A percentile compares a stretch with the other conserved stretches of the same genome.
Conservation (phyloP, 202 grass and related monocot genomes). For the Cymbopogon flexuosus region DNA sequence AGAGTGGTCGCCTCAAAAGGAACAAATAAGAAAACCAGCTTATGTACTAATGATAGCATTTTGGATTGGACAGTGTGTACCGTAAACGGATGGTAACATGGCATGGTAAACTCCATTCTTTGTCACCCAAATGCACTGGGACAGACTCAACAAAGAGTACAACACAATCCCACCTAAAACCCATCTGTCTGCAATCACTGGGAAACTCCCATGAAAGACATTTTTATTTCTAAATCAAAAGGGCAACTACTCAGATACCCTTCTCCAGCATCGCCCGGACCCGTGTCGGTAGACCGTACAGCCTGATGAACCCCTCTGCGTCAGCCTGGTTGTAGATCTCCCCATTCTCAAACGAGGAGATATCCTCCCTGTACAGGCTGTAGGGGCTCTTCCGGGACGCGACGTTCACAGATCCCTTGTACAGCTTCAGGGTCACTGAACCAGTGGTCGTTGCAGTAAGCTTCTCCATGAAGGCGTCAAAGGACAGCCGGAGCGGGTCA, state of each 20-base stretch:
- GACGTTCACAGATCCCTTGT: slow-evolving; percentile 65
- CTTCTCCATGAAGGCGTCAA: slow-evolving; percentile 72
- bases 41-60: background rate
- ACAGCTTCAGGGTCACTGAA: slow-evolving; percentile 64
- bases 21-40: background rate
- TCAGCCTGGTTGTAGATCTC: slow-evolving; percentile 84
- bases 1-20: background rate
- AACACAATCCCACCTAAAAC: background rate
- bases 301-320: slow-evolving; percentile 78
- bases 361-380: slow-evolving; percentile 92
- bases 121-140: background rate
- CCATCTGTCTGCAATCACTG: background rate
- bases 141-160: background rate
- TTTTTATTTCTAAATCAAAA: slow-evolving; percentile 1
- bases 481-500: slow-evolving; percentile 56
- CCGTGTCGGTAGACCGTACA: slow-evolving; percentile 71
- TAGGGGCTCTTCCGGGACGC: slow-evolving; percentile 57
- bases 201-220: background rate
- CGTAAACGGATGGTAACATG: background rate
- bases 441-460: slow-evolving; percentile 61
- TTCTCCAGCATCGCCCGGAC: slow-evolving; percentile 81
- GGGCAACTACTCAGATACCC: slow-evolving; percentile 38
- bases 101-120: background rate
- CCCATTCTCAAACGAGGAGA: slow-evolving; percentile 80
- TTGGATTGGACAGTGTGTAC: background rate